phyloP scores from a whole-genome alignment of 192 early-diverging fungal genomes.

The Coemansia umbellata region DNA sequence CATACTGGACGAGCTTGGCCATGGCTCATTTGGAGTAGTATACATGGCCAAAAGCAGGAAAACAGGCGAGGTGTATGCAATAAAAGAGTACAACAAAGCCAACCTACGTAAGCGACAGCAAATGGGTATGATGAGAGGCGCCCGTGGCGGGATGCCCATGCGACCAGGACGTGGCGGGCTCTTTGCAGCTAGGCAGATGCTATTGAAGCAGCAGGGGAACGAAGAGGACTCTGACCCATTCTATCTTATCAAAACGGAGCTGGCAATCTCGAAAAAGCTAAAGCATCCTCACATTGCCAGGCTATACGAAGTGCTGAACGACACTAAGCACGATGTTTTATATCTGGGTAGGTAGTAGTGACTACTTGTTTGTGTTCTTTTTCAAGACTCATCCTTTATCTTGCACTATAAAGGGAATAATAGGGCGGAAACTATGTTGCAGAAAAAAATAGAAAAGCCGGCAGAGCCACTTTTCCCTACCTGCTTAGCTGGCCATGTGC shows the following conservation, averaged over 20 bases:
- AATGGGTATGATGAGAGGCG: constrained; percentile 41
- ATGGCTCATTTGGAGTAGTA: constrained; percentile 88
- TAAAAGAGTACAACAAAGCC: constrained; percentile 92
- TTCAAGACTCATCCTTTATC: not conserved
- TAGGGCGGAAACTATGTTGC: too few species aligned
- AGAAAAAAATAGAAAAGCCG: too few species aligned
- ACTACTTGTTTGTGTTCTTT: too few species aligned
- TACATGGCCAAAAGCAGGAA: constrained; percentile 62
- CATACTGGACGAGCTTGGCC: constrained; percentile 72
- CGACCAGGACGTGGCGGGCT: constrained; percentile 22
- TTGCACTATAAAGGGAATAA: too few species aligned
- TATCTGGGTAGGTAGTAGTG: constrained; percentile 54
- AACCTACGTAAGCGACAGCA: constrained; percentile 70
- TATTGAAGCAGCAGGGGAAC: constrained; percentile 24
- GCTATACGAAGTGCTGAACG: constrained; percentile 91
- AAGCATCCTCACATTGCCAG: constrained; percentile 83
- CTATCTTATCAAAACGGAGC: constrained; percentile 79
- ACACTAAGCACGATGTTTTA: constrained; percentile 73
- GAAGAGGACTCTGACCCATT: constrained; percentile 64
- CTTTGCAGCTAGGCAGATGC: constrained; percentile 24
- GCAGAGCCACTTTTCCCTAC: too few species aligned
- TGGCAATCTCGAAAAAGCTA: constrained; percentile 94
- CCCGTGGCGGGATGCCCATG: constrained; percentile 31
- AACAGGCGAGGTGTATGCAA: constrained; percentile 55
- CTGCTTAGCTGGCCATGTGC: too few species aligned